Conservation (phyloP, 352 stramenopile species). For the Aphanomyces euteiches region DNA sequence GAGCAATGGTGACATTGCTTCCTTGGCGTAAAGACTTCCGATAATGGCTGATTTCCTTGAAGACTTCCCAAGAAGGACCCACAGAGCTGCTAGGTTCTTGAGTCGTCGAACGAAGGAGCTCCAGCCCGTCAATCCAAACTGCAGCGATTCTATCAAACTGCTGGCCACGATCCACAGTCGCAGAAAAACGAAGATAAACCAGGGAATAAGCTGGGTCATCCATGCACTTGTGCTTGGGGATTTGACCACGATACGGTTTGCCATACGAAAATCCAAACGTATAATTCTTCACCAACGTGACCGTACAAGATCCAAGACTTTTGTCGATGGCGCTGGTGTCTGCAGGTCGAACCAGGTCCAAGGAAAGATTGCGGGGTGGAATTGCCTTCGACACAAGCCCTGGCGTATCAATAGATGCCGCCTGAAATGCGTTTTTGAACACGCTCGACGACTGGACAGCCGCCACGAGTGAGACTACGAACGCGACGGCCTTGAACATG, state of each 20-base stretch:
- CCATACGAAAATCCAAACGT: constrained; percentile 60
- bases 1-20: constrained; percentile 50
- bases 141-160: constrained; percentile 74
- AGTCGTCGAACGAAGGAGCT: constrained; percentile 70
- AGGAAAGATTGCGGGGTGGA: neutral
- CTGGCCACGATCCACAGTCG: constrained; percentile 42
- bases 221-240: constrained; percentile 43
- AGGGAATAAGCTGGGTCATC: constrained; percentile 41
- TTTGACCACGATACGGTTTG: constrained; percentile 44
- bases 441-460: too few species aligned
- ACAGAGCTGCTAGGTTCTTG: constrained; percentile 47
- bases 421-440: too few species aligned
- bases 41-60: constrained; percentile 67
- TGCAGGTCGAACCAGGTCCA: constrained; percentile 43
- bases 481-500: neutral
- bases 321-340: constrained; percentile 42
- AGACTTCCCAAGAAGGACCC: constrained; percentile 48
- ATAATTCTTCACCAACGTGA: constrained; percentile 44
- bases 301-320: constrained; percentile 40
- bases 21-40: constrained; percentile 41
- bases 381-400: neutral
- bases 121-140: constrained; percentile 69
- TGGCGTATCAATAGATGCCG: too few species aligned
- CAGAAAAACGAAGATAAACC: constrained; percentile 55
- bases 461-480: too few species aligned